phyloP scores from a whole-genome alignment of 2,329 filamentous ascomycete species.

The Malbranchea cinnamomea region DNA sequence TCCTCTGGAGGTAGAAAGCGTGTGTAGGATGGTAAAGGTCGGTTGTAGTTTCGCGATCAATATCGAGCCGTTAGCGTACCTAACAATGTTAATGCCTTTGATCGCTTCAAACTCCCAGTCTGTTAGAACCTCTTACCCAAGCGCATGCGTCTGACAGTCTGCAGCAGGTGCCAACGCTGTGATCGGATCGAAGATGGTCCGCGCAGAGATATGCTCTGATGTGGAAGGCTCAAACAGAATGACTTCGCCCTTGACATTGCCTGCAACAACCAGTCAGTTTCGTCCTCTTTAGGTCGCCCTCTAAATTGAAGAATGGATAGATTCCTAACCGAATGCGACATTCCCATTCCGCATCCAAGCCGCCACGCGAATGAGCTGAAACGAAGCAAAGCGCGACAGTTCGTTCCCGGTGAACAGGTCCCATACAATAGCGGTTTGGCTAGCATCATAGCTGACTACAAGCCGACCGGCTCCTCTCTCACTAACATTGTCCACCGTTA shows the following conservation, averaged over 20 bases:
- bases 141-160: slow-evolving; percentile 89
- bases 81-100: too few species aligned
- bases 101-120: slow-evolving; percentile 9
- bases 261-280: slow-evolving; percentile 33
- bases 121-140: slow-evolving; percentile 50
- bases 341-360: slow-evolving; percentile 96
- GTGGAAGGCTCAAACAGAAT: slow-evolving; percentile 89
- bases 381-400: slow-evolving; percentile 80
- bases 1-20: slow-evolving; percentile 65
- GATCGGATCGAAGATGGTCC: slow-evolving; percentile 88
- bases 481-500: slow-evolving; percentile 83
- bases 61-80: slow-evolving; percentile 89
- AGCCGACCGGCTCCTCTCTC: slow-evolving; percentile 70
- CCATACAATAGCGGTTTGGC: slow-evolving; percentile 91
- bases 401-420: slow-evolving; percentile 85
- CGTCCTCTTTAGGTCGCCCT: neutral
- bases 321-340: slow-evolving; percentile 83
- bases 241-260: slow-evolving; percentile 82
- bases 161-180: slow-evolving; percentile 80
- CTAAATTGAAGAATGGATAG: slow-evolving; percentile 3
- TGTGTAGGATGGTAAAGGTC: slow-evolving; percentile 86
- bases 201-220: slow-evolving; percentile 77
- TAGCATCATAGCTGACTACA: slow-evolving; percentile 83
- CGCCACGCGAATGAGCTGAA: slow-evolving; percentile 70
- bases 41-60: slow-evolving; percentile 80